Conservation (phyloP, 2,329 filamentous ascomycete genomes). For the Sphaerulina vaccinii region DNA sequence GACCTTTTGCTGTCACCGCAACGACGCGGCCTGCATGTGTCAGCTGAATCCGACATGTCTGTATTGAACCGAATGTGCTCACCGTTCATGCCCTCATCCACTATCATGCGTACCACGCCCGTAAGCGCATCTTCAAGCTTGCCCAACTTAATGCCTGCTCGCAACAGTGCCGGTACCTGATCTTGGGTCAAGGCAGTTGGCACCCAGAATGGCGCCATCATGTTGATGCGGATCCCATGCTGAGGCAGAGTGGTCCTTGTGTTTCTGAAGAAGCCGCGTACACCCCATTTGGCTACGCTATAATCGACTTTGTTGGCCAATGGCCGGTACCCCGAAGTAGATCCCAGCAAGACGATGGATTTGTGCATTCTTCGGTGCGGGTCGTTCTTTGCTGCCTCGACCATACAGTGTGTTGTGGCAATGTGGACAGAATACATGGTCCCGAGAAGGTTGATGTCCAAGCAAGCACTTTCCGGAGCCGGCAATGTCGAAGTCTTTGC, state of each 20-base stretch:
- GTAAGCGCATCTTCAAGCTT: background rate
- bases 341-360: background rate
- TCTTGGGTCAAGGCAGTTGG: background rate
- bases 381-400: background rate
- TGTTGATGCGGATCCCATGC: background rate
- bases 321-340: background rate
- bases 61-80: background rate
- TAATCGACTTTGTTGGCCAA: background rate
- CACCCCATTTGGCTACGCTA: slow-evolving; percentile 3
- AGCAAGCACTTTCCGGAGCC: background rate
- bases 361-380: background rate
- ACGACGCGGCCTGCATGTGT: background rate
- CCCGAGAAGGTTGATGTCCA: slow-evolving; percentile 29
- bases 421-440: slow-evolving; percentile 33
- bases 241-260: background rate
- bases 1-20: background rate
- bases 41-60: background rate
- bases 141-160: background rate
- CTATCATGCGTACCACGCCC: background rate
- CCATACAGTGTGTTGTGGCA: slow-evolving; percentile 40
- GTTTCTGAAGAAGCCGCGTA: slow-evolving; percentile 1
- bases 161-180: background rate
- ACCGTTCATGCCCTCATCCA: slow-evolving; percentile 3
- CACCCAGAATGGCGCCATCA: slow-evolving; percentile 7
- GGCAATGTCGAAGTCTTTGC: background rate